Evolutionary conservation across 306 rosid genomes (phyloP).

Genomic region (Trifolium fragiferum): DNA sequence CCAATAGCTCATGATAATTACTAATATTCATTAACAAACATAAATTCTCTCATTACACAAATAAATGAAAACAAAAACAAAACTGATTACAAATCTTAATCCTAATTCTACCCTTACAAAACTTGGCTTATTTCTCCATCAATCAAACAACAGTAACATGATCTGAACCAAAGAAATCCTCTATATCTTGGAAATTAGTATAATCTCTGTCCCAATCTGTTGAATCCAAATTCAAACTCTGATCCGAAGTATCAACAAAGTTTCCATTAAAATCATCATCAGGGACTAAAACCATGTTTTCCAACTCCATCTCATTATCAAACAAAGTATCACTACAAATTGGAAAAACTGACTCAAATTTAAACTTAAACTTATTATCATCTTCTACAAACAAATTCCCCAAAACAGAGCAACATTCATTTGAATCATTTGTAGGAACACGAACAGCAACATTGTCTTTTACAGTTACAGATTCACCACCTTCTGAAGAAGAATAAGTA

Average conservation of each 20-base stretch:
- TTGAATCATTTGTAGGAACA: neutral
- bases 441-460: neutral
- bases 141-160: constrained; percentile 51
- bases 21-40: neutral
- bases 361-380: neutral
- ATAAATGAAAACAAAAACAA: neutral
- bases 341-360: constrained; percentile 29
- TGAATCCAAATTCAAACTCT: constrained; percentile 54
- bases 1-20: neutral
- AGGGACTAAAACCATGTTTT: constrained; percentile 1
- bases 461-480: constrained; percentile 47
- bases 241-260: constrained; percentile 26
- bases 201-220: constrained; percentile 50
- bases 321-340: constrained; percentile 38
- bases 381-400: constrained; percentile 54
- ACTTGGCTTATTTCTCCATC: constrained; percentile 36
- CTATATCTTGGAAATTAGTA: constrained; percentile 75
- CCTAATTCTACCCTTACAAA: constrained; percentile 45
- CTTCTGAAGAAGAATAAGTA: constrained; percentile 49
- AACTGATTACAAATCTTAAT: neutral
- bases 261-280: constrained; percentile 32
- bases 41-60: constrained; percentile 8
- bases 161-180: constrained; percentile 78
- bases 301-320: constrained; percentile 35
- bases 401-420: constrained; percentile 47